Evolutionary conservation across 108 stramenopile species (phyloP), one percentile per base, ranked within the genome.

Genomic region (Cyclostephanos tholiformis): DNA sequence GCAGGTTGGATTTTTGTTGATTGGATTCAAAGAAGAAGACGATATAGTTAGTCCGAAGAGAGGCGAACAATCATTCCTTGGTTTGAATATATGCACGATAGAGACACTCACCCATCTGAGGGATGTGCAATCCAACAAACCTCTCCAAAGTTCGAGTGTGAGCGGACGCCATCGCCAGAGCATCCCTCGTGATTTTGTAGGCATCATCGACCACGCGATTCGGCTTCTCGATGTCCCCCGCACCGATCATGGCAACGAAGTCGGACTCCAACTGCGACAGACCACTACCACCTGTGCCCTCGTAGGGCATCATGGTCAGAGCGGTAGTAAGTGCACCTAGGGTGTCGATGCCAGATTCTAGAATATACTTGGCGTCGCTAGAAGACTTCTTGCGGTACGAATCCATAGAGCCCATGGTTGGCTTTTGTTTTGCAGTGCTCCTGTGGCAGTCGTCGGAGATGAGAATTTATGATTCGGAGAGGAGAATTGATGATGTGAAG

Each of bases 71-170:
- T 41, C 41, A 41, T 41, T 10, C n/a, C 41, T 1, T 41, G 9
- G 41, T 12, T 10, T 41, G 60, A n/a, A 66, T 17, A 19, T 51
- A 65, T 41, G 12, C 9, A 8, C 9, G 36, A 38, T 23, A 57
- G 52, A 29, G 17, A 13, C 62, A 71, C 71, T 88, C 87, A 69
- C 68, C 80, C 80, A 81, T 76, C 55, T 81, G 68, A 22, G 80
- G 80, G 16, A 75, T 44, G 29, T 76, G 75, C 75, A 81, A 60
- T 22, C 55, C 63, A 61, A 81, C 76, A 51, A 81, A 81, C 44
- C 77, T 32, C 35, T 78, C 75, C 57, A 81, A 61, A 10, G 56
- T 49, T 14, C 71, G 74, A 63, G 76, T 75, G 32, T 81, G 50
- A 19, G n/a, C 55, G 26, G 57, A 50, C 0, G 38, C 80, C 75